These are phyloP conservation scores for Madurella mycetomatis DNA, from an alignment of 2,329 filamentous ascomycete species.

Conservation along the genomic window DNA sequence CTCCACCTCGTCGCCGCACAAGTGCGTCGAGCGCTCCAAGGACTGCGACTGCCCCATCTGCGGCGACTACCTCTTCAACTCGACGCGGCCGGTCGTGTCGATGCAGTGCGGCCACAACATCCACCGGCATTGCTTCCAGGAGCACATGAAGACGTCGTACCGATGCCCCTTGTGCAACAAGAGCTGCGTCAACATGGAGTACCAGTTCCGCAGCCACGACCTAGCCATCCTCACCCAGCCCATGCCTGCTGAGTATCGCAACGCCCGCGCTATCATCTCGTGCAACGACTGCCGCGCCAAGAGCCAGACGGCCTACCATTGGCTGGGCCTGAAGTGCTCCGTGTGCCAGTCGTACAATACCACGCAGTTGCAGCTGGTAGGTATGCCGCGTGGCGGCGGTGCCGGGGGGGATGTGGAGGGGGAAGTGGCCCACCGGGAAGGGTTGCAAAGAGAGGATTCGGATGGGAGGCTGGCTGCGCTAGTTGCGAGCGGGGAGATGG, in stretches of 20 bases:
- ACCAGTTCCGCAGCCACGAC: conserved; percentile 87
- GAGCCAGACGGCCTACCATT: conserved; percentile 84
- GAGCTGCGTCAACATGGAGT: conserved; percentile 95
- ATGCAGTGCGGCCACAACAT: conserved; percentile 97
- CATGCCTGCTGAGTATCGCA: conserved; percentile 79
- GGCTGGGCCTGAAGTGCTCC: conserved; percentile 86
- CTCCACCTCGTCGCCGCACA: conserved; percentile 76
- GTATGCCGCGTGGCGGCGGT: conserved; percentile 43
- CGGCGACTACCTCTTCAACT: conserved; percentile 93
- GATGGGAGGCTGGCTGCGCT: too few relatives aligned
- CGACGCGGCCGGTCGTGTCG: conserved; percentile 80
- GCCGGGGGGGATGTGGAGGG: neutral
- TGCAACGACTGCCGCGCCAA: conserved; percentile 95
- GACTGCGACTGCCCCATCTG: conserved; percentile 97
- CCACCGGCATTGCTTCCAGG: conserved; percentile 81
- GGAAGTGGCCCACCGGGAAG: too few relatives aligned
- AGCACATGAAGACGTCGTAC: conserved; percentile 86
- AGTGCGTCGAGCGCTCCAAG: conserved; percentile 89
- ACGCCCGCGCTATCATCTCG: conserved; percentile 76
- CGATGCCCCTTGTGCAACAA: conserved; percentile 96
- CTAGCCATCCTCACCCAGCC: conserved; percentile 82
- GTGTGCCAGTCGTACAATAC: conserved; percentile 69
- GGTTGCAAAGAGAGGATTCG: too few relatives aligned
- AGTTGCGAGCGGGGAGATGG: too few relatives aligned
- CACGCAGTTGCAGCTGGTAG: conserved; percentile 51